Evolutionary conservation across 2,329 filamentous ascomycete genomes (phyloP), one percentile per base, ranked within the genome.

Genomic region (Aspergillus viridinutans): DNA sequence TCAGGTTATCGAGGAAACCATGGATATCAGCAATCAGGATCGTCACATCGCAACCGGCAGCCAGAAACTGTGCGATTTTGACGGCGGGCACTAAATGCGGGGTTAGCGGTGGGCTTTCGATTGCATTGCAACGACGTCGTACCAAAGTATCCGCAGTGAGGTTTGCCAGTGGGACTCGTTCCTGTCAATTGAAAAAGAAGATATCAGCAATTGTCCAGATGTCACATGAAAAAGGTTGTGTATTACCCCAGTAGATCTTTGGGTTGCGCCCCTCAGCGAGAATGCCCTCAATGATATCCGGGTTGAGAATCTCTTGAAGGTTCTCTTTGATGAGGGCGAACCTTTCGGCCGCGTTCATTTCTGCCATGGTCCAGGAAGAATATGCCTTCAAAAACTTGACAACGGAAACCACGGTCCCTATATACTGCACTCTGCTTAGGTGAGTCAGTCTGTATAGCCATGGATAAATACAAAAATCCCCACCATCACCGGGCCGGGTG

Each of bases 11-110:
- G 3, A 78, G 70, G 63, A 77, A 77, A 64, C 85, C 75, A 56
- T 89, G 86, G 48, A 90, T 83, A 63, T 90, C 76, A 25, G 75
- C 75, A 3, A 94, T 85, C 38, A 95, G 85, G 58, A 95, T 83
- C 55, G 85, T 90, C 58, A 95, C 85, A 58, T 92, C 84, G 78
- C 91, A 96, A 40, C 89, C 92, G 29, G 93, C 92, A 38, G 85
- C 83, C 35, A 97, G 85, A 68, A 96, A 86, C 72, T 97, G 88
- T 42, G 91, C 92, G 61, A 97, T 89, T 76, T 97, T 97, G 70
- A 96, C 85, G 66, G 89, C 88, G 5, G 92, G 88, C 9, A 94
- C 89, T 42, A 51, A 52, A 55, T 60, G 61, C 12, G 57, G 56
- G 49, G 55, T 29, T 55, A 56, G 28, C 47, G 23, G 20, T 9